phyloP scores from a whole-genome alignment of 106 monocot genomes.

The Allium cepa region DNA sequence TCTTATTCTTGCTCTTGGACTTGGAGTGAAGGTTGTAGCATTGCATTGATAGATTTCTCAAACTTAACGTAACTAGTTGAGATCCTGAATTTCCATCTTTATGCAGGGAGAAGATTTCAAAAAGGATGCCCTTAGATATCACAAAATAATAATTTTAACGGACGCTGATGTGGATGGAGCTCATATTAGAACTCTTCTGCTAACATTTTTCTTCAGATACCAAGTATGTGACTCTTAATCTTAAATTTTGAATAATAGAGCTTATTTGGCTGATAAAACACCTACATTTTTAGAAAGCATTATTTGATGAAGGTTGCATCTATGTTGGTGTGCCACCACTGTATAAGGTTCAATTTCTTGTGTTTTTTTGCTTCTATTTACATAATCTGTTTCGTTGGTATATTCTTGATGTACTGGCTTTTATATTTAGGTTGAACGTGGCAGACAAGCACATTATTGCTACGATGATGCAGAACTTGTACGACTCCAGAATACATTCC shows the following conservation, averaged over 20 bases:
- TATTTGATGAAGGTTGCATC: conserved; percentile 97
- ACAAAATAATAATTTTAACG: conserved; percentile 98
- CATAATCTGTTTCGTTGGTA: background rate
- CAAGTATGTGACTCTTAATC: conserved; percentile 37
- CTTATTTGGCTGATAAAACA: background rate
- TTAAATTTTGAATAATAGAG: background rate
- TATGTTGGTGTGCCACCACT: conserved; percentile 98
- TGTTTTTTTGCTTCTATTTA: background rate
- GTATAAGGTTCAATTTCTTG: conserved; percentile 40
- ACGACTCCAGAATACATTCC: conserved; percentile 57
- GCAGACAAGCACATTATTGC: conserved; percentile 84
- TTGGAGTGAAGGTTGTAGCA: conserved; percentile 84
- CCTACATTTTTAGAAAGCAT: conserved; percentile 48
- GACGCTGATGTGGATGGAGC: conserved; percentile 99
- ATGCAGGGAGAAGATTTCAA: conserved; percentile 95
- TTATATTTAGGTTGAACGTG: conserved; percentile 70
- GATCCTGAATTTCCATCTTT: conserved; percentile 3
- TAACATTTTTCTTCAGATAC: conserved; percentile 99
- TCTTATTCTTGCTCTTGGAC: conserved; percentile 93
- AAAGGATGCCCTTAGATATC: conserved; percentile 86
- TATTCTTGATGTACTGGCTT: background rate
- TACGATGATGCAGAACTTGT: conserved; percentile 84
- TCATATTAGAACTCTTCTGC: conserved; percentile 90
- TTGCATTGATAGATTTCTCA: background rate
- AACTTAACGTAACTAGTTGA: background rate